Percentiles rank a stretch among this genome's conserved stretches.
These are phyloP conservation scores for Schizonepeta tenuifolia DNA, from an alignment of 257 asterid genomes.

Conservation along the genomic window DNA sequence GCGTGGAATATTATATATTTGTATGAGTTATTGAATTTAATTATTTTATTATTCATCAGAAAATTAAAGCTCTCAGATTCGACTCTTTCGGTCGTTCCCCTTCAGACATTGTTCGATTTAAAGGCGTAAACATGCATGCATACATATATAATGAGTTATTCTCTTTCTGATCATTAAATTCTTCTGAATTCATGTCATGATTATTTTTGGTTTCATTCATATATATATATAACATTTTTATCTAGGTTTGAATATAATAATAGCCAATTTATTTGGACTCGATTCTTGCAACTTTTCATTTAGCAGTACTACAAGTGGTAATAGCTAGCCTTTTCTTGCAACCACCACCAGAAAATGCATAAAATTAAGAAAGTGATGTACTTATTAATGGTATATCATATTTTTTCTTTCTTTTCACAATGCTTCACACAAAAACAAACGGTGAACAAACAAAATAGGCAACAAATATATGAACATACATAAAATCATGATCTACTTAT, in stretches of 20 bases:
- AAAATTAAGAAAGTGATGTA: too few species aligned
- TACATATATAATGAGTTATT: too few species aligned
- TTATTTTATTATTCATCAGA: slow-evolving; percentile 7
- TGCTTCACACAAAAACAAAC: neutral
- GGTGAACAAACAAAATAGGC: neutral
- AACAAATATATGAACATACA: neutral
- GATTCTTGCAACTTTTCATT: neutral
- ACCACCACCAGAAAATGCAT: neutral
- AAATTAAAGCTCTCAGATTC: slow-evolving; percentile 24
- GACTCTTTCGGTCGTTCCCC: slow-evolving; percentile 2
- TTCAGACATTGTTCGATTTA: neutral
- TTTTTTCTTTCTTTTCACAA: neutral
- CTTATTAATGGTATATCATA: too few species aligned
- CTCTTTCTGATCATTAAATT: neutral
- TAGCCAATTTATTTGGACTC: neutral
- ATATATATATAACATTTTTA: neutral
- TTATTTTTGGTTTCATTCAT: neutral
- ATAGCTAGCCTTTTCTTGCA: neutral
- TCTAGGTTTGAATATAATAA: too few species aligned
- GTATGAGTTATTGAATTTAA: slow-evolving; percentile 21
- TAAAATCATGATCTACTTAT: neutral
- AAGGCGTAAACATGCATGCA: slow-evolving; percentile 4
- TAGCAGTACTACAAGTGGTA: neutral
- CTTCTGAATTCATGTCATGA: neutral
- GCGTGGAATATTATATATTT: slow-evolving; percentile 6